Percentiles rank a stretch among this genome's conserved stretches.
These are phyloP conservation scores for Globisporangium paddicum DNA, from an alignment of 352 stramenopile genomes.

Conservation along the genomic window DNA sequence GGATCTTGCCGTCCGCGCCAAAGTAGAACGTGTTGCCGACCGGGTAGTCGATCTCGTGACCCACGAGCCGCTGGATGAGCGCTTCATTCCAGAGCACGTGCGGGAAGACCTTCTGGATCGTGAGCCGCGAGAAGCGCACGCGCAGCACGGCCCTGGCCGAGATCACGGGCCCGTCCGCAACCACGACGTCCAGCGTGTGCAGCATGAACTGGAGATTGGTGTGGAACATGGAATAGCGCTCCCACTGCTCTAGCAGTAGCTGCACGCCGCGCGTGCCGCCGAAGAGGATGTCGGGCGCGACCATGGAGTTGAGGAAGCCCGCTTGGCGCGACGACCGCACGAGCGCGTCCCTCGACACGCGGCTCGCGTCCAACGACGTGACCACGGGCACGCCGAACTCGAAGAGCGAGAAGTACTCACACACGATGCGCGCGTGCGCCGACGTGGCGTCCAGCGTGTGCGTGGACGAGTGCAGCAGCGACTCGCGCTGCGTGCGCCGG, in stretches of 20 bases:
- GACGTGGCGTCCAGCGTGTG: slow-evolving; percentile 7
- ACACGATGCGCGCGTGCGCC: slow-evolving; percentile 37
- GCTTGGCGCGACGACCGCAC: slow-evolving; percentile 24
- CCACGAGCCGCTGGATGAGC: slow-evolving; percentile 64
- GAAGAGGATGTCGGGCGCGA: slow-evolving; percentile 48
- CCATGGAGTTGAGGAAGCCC: slow-evolving; percentile 33
- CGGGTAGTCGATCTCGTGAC: slow-evolving; percentile 40
- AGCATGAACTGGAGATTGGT: slow-evolving; percentile 45
- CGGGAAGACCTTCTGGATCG: slow-evolving; percentile 65
- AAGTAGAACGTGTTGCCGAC: slow-evolving; percentile 67
- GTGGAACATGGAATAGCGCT: slow-evolving; percentile 61
- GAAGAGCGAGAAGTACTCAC: slow-evolving; percentile 64
- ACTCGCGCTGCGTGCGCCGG: slow-evolving; percentile 16
- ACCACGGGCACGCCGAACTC: slow-evolving; percentile 44
- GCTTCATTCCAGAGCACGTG: slow-evolving; percentile 57
- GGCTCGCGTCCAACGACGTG: slow-evolving; percentile 9
- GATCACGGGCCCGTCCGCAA: slow-evolving; percentile 33
- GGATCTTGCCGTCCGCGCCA: slow-evolving; percentile 40
- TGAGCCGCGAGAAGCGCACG: slow-evolving; percentile 51
- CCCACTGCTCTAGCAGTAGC: slow-evolving; percentile 54
- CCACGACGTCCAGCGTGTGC: slow-evolving; percentile 34
- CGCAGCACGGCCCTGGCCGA: slow-evolving; percentile 37
- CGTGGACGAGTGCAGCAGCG: slow-evolving; percentile 11
- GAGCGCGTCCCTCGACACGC: slow-evolving; percentile 18
- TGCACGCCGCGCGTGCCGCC: slow-evolving; percentile 34